Evolutionary conservation across 768 basidiomycete genomes (phyloP).

Genomic region (Solioccasus polychromus): DNA sequence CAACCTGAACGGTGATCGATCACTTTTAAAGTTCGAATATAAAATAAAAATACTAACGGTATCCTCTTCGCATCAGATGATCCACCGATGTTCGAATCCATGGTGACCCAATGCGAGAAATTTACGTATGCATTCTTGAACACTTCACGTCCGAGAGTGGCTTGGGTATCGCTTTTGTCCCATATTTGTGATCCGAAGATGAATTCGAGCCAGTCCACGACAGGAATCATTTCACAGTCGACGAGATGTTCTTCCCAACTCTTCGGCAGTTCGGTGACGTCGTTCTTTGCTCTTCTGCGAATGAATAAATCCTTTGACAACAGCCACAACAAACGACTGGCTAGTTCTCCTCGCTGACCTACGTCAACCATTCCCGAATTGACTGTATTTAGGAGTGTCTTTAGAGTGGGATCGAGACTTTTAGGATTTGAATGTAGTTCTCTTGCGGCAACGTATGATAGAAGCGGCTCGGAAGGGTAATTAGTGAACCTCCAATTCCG

Average conservation of each 20-base stretch:
- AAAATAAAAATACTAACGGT: neutral
- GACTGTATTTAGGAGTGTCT: neutral
- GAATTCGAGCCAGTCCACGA: conserved; percentile 1
- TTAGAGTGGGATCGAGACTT: too few species aligned
- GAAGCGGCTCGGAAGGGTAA: conserved; percentile 9
- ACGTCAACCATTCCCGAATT: neutral
- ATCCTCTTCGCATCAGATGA: neutral
- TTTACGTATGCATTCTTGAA: neutral
- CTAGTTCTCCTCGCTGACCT: neutral
- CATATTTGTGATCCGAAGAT: conserved; percentile 2
- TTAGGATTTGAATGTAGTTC: neutral
- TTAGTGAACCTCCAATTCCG: conserved; percentile 4
- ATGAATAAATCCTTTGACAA: neutral
- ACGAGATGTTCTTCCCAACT: neutral
- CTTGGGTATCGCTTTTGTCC: neutral
- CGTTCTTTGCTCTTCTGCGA: neutral
- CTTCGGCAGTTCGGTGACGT: neutral
- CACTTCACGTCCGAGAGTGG: neutral
- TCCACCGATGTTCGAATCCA: neutral
- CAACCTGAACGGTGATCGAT: neutral
- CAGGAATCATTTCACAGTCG: conserved; percentile 5
- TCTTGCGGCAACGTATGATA: conserved; percentile 3
- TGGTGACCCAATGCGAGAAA: neutral
- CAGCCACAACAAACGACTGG: neutral
- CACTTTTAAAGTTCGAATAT: neutral